Conservation (phyloP, 352 stramenopile species). For the Globisporangium emineosum region DNA sequence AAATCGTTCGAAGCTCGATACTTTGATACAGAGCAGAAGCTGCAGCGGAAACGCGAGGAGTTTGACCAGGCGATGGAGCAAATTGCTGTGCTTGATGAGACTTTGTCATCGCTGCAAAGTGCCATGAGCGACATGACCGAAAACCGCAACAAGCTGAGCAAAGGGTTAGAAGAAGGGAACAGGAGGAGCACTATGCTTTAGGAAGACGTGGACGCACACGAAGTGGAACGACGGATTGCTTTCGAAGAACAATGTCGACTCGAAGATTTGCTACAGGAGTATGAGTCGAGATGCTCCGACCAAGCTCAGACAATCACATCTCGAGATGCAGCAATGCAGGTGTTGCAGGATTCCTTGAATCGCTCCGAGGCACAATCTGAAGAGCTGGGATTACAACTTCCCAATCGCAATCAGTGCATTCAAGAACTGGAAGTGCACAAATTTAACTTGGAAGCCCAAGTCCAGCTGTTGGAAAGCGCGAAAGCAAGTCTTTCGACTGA, state of each 20-base stretch:
- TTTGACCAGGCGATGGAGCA: conserved; percentile 6
- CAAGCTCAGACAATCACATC: not conserved
- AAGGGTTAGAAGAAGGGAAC: not conserved
- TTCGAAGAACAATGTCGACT: not conserved
- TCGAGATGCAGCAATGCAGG: not conserved
- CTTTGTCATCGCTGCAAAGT: not conserved
- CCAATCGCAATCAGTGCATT: not conserved
- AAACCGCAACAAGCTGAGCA: not conserved
- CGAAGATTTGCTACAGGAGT: not conserved
- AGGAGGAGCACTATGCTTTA: not conserved
- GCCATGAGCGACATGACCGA: conserved; percentile 1
- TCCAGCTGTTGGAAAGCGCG: not conserved
- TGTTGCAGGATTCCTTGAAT: not conserved
- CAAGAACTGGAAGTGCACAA: not conserved
- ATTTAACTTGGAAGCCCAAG: not conserved
- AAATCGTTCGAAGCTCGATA: conserved; percentile 69
- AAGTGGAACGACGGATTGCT: not conserved
- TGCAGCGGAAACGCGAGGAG: conserved; percentile 13
- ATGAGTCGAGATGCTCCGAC: not conserved
- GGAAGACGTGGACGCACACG: conserved; percentile 1
- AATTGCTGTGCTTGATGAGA: not conserved
- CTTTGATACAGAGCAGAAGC: conserved; percentile 40
- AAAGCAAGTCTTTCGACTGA: too few species aligned
- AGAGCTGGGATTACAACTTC: not conserved
- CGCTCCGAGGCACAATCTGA: not conserved